Evolutionary conservation across 2,329 filamentous ascomycete species (phyloP), one percentile per base, ranked within the genome.

Genomic region (Immersiporthe knoxdaviesiana): DNA sequence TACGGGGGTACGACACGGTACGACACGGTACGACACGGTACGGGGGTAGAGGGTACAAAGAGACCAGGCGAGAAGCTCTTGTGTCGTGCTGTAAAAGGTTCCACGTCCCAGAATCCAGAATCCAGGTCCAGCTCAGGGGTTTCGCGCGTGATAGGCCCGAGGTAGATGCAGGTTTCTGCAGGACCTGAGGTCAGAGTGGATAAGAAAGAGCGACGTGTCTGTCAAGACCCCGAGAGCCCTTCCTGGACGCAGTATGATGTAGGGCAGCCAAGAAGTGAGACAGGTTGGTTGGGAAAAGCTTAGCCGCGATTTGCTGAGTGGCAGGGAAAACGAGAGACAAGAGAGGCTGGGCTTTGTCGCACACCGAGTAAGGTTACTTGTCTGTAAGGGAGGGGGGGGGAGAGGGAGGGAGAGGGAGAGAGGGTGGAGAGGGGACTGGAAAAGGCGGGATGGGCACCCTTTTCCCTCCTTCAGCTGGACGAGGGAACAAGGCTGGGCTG

Each of bases 201-300:
- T 59, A 67, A 41, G 59, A 35, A n/a, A n/a, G 60, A 47, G 68
- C 66, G 68, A 66, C 61, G 68, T 67, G 68, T 70, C 63, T 39
- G 69, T 63, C 41, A 66, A 56, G 35, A 35, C 54, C 50, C 44
- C 47, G 39, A 39, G 11, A 35, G 8, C 35, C 39, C 58, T 27
- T 32, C 41, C 24, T 56, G 30, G 58, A 63, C 37, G 65, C 65
- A 62, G 50, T 63, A 52, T 59, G 35, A 62, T 68, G 62, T 60
- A 66, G 11, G 61, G 24, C 16, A 47, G 66, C 50, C 37, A 18
- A 14, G 24, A 12, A 10, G n/a, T 47, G 61, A 63, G 61, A 35
- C 41, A 52, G 41, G 44, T 52, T 50, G 41, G 37, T 47, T 60
- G 24, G 41, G 24, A 62, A n/a, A n/a, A 60, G 47, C 58, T 21